Evolutionary conservation across 1,139 yeast genomes (phyloP).

Genomic region (Lodderomyces pseudojiufengensis): DNA sequence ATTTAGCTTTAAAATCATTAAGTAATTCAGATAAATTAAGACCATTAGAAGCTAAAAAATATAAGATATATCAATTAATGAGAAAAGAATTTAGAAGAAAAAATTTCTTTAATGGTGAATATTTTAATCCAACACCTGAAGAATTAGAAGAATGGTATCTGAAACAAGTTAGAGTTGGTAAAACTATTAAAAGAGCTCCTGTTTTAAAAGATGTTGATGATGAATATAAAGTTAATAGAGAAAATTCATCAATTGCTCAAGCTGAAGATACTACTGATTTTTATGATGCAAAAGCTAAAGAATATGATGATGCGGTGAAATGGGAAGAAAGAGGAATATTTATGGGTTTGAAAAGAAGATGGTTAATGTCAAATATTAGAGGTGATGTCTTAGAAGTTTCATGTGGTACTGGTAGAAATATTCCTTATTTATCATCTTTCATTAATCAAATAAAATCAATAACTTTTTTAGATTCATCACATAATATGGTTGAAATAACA

Average conservation of each 20-base stretch:
- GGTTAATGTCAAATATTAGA: conserved; percentile 72
- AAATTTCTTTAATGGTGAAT: conserved; percentile 40
- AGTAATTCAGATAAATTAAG: conserved; percentile 44
- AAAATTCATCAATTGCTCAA: conserved; percentile 49
- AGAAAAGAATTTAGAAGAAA: conserved; percentile 49
- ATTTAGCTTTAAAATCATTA: conserved; percentile 54
- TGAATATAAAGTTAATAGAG: conserved; percentile 23
- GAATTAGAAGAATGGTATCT: conserved; percentile 46
- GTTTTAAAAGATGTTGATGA: conserved; percentile 16
- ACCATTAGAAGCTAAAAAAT: conserved; percentile 54
- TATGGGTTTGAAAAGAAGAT: conserved; percentile 78
- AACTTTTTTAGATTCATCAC: conserved; percentile 82
- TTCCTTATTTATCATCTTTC: conserved; percentile 57
- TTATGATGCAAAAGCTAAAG: conserved; percentile 73
- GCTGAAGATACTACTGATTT: conserved; percentile 81
- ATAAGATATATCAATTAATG: conserved; percentile 50
- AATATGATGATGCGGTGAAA: conserved; percentile 78
- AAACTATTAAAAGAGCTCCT: conserved; percentile 22
- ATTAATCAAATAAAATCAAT: conserved; percentile 60
- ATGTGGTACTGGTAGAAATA: conserved; percentile 94
- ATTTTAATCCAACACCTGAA: conserved; percentile 52
- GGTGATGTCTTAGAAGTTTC: conserved; percentile 95
- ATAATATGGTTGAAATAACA: conserved; percentile 81
- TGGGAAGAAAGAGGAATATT: conserved; percentile 83
- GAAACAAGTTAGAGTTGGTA: conserved; percentile 28